Evolutionary conservation across 2,329 filamentous ascomycete species (phyloP).

Genomic region (Cladorrhinum sp.): DNA sequence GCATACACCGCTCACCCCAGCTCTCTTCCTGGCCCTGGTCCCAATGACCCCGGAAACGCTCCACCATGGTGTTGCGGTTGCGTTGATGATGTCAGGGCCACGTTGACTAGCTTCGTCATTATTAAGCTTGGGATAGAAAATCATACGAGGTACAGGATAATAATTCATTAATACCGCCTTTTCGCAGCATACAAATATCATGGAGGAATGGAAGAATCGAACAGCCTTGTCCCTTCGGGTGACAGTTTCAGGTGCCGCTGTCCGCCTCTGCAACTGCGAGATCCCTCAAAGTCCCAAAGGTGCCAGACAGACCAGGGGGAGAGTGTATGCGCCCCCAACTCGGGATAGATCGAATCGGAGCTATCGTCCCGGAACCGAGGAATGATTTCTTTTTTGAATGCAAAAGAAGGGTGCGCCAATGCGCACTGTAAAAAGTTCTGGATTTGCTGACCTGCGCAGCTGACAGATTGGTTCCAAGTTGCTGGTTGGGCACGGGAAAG

Average conservation of each 20-base stretch:
- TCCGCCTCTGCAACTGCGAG: not conserved
- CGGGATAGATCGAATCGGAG: too few relatives aligned
- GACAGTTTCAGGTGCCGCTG: not conserved
- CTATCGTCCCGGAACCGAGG: too few relatives aligned
- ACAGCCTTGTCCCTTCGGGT: not conserved
- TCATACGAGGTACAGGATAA: not conserved
- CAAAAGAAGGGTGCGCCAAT: slow-evolving; percentile 17
- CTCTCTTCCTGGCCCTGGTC: not conserved
- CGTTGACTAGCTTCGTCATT: not conserved
- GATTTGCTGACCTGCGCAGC: slow-evolving; percentile 15
- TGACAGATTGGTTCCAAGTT: slow-evolving; percentile 7
- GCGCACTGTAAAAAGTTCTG: slow-evolving; percentile 7
- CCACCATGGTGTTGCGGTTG: not conserved
- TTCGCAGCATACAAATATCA: not conserved
- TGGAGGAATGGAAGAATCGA: too few relatives aligned
- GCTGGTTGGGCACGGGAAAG: not conserved
- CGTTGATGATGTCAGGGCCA: not conserved
- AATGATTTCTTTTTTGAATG: too few relatives aligned
- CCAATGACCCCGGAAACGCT: not conserved
- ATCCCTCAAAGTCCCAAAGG: not conserved
- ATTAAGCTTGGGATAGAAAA: not conserved
- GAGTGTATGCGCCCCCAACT: too few relatives aligned
- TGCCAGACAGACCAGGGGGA: too few relatives aligned
- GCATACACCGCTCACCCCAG: not conserved
- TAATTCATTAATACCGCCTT: not conserved